Base-by-base conservation (phyloP, 371 early-diverging fungal genomes). In the Mucor racemosus region DNA sequence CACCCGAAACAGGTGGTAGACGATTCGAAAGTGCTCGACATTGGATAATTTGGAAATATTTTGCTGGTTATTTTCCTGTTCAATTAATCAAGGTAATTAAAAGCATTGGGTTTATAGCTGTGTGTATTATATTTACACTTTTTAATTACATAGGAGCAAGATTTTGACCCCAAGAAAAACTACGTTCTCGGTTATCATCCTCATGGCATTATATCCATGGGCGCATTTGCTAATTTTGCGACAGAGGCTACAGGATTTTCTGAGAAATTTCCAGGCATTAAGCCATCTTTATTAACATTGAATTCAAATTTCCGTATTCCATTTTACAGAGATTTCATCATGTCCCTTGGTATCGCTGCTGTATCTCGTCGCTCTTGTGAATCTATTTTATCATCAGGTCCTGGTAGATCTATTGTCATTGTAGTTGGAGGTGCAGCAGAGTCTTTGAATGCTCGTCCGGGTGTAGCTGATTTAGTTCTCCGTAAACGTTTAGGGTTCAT, bases 391-490 rank as follows among this genome's bases (percentile, higher is more conserved):
- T 80, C 76, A 1, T 86, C 84, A 36, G 92, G 91, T 3, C 89
- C 89, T n/a, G 95, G 96, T 7, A 77, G 90, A 50, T 90, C 92
- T n/a, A 84, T 90, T 58, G 82, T 84, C 0, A 91, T 94, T 65
- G 92, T 93, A 5, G 80, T 92, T 15, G 94, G 94, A 33, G 94
- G 94, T 11, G 93, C 94, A 14, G 83, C 86, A 19, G 94, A 94
- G 65, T 87, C 91, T 31, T 75, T 94, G 53, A 81, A 76, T 54
- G 88, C 92, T 0, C 78, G 84, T 35, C 91, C 91, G 7, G 91
- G 90, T 11, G 80, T 74, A 5, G 72, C 80, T 50, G 87, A 91
- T 69, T 74, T 95, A 56, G 86, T 90, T 1, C 71, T 95, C 5
- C 83, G 85, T 59, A 90, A 87, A 55, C 82, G 95, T 34, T 73